Evolutionary conservation across 106 monocot species (phyloP).

Genomic region (Dendrobium catenatum): DNA sequence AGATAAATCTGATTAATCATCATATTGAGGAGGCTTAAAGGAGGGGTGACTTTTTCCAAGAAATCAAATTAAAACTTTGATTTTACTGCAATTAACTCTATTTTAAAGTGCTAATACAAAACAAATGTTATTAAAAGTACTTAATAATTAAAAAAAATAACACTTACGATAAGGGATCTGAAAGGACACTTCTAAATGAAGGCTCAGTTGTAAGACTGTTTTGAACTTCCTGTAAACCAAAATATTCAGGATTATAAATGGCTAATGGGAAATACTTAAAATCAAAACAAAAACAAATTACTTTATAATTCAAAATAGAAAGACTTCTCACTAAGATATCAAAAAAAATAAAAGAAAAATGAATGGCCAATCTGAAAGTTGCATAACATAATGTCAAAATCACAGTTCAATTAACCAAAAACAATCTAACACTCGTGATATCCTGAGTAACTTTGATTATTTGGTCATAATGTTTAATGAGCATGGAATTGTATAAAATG

Average conservation of each 20-base stretch:
- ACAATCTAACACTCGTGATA: background rate
- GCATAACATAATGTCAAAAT: background rate
- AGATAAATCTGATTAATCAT: too few species aligned
- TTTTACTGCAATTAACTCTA: background rate
- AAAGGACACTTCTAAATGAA: constrained; percentile 20
- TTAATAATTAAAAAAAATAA: background rate
- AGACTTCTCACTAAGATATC: background rate
- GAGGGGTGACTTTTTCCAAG: background rate
- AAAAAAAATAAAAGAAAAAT: background rate
- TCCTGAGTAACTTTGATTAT: background rate
- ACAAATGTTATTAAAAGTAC: background rate
- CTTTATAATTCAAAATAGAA: background rate
- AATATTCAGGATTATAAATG: background rate
- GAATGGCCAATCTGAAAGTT: background rate
- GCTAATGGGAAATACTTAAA: background rate
- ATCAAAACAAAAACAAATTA: background rate
- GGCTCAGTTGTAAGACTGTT: constrained; percentile 8
- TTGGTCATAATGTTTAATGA: background rate
- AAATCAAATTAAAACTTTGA: background rate
- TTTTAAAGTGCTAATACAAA: background rate
- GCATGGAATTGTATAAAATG: background rate
- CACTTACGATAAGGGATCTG: constrained; percentile 23
- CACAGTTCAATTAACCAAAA: background rate
- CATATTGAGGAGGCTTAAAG: too few species aligned
- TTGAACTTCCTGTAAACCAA: constrained; percentile 23